Conservation (phyloP, 352 stramenopile genomes). For the Phytophthora pisi region DNA sequence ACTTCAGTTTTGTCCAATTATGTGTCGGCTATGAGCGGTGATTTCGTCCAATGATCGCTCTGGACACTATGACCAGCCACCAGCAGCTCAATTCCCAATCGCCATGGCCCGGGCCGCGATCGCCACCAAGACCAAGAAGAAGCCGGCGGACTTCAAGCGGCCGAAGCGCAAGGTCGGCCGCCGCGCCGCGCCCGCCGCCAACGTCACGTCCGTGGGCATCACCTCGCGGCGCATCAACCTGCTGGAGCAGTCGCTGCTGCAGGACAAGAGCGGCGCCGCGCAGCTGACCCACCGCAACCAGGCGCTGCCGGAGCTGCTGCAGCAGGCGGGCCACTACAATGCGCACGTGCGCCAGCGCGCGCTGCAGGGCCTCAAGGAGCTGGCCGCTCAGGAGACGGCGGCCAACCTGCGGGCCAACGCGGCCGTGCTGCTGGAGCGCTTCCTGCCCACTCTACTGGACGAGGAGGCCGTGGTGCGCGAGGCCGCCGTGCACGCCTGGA, state of each 20-base stretch:
- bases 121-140: constrained; percentile 78
- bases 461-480: constrained; percentile 83
- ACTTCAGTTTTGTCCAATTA: background rate
- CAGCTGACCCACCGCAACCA: constrained; percentile 68
- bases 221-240: constrained; percentile 83
- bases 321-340: constrained; percentile 81
- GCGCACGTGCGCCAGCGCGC: constrained; percentile 77
- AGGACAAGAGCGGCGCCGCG: constrained; percentile 67
- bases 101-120: constrained; percentile 53
- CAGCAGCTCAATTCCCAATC: background rate
- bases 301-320: constrained; percentile 71
- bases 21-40: background rate
- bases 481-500: constrained; percentile 70
- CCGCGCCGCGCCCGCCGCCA: constrained; percentile 65
- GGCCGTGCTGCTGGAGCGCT: constrained; percentile 74
- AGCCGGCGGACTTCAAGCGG: constrained; percentile 87
- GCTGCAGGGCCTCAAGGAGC: constrained; percentile 67
- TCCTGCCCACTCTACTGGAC: constrained; percentile 75
- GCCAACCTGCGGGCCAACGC: constrained; percentile 77
- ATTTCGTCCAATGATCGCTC: background rate
- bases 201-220: constrained; percentile 80
- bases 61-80: constrained; percentile 1
- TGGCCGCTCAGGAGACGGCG: constrained; percentile 50
- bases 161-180: constrained; percentile 87
- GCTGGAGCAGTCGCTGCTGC: constrained; percentile 77